Base-by-base conservation (phyloP, 2,329 filamentous ascomycete genomes). In the Aspergillus udagawae region DNA sequence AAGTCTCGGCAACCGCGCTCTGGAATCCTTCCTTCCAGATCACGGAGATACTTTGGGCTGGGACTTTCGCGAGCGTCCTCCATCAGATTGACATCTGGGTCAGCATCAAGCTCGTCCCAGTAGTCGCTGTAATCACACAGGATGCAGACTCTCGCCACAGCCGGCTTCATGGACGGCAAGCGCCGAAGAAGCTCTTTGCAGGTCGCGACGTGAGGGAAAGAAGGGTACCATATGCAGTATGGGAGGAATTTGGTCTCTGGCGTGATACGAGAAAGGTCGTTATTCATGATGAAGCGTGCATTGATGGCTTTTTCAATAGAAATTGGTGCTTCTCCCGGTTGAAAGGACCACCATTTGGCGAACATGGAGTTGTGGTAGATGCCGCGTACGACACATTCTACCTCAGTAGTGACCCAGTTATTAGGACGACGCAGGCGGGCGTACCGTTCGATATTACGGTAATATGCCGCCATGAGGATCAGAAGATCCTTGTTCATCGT, bases 381-480 rank as follows among this genome's bases (percentile, higher is more conserved):
- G 17, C 52, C 52, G 5, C 52, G 42, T 17, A 54, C 20, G 25
- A 49, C 52, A 21, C 42, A 42, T 1, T 3, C 4, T 3, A n/a
- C 17, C n/a, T 42, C 38, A 7, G 3, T 20, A 3, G 17, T 5
- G 4, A 42, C 1, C 38, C 38, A 42, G 1, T 7, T 42, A 2
- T 20, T 20, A 3, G 71, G 74, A 9, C 72, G 62, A 17, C 66
- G 63, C 0, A 80, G 64, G 0, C 75, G 69, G 0, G 54, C 23
- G 44, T 77, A 79, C 3, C 75, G 70, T 48, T 79, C 75, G 5
- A 78, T 58, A 21, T 79, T 68, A 2, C 76, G 75, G 0, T 66
- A 56, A 23, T 71, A 77, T 0, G 75, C 75, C 0, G 76, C 73
- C 52, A 72, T 67, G 4, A 67, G 59, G 12, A 78, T 75, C 1